phyloP scores from a whole-genome alignment of 345 rosid genomes.

The Populus euphratica region DNA sequence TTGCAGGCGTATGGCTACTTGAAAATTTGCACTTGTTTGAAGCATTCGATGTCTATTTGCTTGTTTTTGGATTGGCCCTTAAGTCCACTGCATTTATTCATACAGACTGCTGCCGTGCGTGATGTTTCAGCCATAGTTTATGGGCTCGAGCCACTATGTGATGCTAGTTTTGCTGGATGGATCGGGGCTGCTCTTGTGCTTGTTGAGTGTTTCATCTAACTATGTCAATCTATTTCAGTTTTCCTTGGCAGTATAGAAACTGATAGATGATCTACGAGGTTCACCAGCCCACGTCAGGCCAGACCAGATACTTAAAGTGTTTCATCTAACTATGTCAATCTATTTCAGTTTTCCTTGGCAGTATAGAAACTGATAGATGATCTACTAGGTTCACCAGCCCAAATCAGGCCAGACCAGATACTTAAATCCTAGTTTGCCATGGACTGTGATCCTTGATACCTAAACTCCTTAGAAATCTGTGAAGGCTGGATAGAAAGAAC shows the following conservation, averaged over 20 bases:
- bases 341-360: not conserved
- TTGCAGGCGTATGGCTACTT: no score
- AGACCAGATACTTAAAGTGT: no score
- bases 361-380: not conserved
- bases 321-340: not conserved
- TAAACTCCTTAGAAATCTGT: not conserved
- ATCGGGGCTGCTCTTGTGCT: slow-evolving; percentile 61
- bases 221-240: not conserved
- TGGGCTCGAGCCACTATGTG: slow-evolving; percentile 67
- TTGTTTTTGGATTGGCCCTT: not conserved
- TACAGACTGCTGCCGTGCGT: slow-evolving; percentile 58
- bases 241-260: not conserved
- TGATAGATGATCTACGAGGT: not conserved
- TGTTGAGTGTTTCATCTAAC: slow-evolving; percentile 15
- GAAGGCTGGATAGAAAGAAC: slow-evolving; percentile 15
- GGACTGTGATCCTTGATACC: not conserved
- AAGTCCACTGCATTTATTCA: not conserved
- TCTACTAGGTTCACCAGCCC: no score
- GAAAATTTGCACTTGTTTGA: not conserved
- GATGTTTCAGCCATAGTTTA: slow-evolving; percentile 61
- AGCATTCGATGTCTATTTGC: not conserved
- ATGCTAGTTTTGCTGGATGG: slow-evolving; percentile 67
- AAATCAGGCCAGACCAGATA: no score
- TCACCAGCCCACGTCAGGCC: no score
- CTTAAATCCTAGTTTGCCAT: no score